phyloP scores from a whole-genome alignment of 2,329 filamentous ascomycete genomes.

The Penicillium sp. region DNA sequence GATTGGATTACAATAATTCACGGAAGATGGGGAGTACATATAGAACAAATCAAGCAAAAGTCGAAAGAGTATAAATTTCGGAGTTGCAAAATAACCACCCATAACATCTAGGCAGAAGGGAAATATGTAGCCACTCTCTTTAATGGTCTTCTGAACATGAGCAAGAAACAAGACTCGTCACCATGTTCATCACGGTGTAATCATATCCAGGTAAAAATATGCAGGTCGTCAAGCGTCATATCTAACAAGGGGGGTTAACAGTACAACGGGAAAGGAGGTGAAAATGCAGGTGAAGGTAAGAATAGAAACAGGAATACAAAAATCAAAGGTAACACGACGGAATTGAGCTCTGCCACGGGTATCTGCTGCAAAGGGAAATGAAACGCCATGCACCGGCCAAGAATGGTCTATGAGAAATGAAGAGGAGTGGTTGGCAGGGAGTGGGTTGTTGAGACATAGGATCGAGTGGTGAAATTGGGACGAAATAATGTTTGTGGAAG shows the following conservation, averaged over 20 bases:
- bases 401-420: slow-evolving; percentile 12
- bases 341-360: slow-evolving; percentile 19
- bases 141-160: background rate
- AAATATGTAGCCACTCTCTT: background rate
- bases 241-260: slow-evolving; percentile 1
- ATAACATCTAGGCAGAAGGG: background rate
- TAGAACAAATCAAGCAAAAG: background rate
- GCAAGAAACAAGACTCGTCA: background rate
- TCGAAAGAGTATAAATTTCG: background rate
- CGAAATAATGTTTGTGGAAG: background rate
- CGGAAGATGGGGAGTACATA: background rate
- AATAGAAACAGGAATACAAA: slow-evolving; percentile 1
- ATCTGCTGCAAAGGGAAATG: slow-evolving; percentile 19
- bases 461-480: background rate
- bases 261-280: background rate
- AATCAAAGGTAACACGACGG: slow-evolving; percentile 1
- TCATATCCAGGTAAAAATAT: slow-evolving; percentile 11
- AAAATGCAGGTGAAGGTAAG: slow-evolving; percentile 2
- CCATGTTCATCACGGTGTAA: slow-evolving; percentile 1
- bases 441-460: background rate
- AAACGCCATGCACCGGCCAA: slow-evolving; percentile 21
- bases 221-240: slow-evolving; percentile 17
- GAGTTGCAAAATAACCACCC: background rate
- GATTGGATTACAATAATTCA: background rate
- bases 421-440: background rate